phyloP scores from a whole-genome alignment of 1,284 basidiomycete species.

The Sanghuangporus baumii region DNA sequence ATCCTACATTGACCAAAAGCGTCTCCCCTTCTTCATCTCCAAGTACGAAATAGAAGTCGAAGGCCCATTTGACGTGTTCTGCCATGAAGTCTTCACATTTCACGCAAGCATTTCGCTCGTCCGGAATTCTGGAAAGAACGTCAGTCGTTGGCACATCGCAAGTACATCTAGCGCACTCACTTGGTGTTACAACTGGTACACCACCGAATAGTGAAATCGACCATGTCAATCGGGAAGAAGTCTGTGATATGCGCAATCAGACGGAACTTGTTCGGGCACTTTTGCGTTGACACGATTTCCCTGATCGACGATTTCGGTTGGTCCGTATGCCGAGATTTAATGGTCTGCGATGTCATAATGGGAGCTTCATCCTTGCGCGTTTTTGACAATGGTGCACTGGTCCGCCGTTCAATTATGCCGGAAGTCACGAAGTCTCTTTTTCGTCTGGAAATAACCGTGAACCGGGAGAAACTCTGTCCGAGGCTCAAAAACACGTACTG shows the following conservation, averaged over 20 bases:
- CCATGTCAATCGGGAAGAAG: slow-evolving; percentile 46
- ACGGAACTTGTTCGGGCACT: slow-evolving; percentile 36
- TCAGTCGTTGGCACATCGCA: background rate
- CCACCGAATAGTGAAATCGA: slow-evolving; percentile 39
- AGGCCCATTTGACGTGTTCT: slow-evolving; percentile 42
- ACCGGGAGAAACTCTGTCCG: background rate
- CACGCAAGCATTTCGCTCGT: slow-evolving; percentile 38
- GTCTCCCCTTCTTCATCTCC: slow-evolving; percentile 41
- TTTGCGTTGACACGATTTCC: slow-evolving; percentile 31
- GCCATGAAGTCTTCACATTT: slow-evolving; percentile 47
- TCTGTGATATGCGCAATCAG: slow-evolving; percentile 48
- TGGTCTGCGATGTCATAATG: background rate
- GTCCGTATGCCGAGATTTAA: slow-evolving; percentile 8
- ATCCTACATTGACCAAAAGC: slow-evolving; percentile 40
- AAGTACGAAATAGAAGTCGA: slow-evolving; percentile 42
- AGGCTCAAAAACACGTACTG: slow-evolving; percentile 20
- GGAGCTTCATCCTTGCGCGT: background rate
- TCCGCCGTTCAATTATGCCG: background rate
- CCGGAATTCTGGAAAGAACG: slow-evolving; percentile 35
- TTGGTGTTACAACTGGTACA: slow-evolving; percentile 48
- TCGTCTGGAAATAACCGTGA: slow-evolving; percentile 21
- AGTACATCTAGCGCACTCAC: slow-evolving; percentile 27
- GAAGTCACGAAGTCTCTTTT: slow-evolving; percentile 21
- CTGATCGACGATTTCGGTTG: slow-evolving; percentile 30
- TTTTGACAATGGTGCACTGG: background rate